Percentiles rank a stretch among this genome's conserved stretches.
These are phyloP conservation scores for Erodium trifolium DNA, from an alignment of 441 rosid genomes.

Conservation along the genomic window DNA sequence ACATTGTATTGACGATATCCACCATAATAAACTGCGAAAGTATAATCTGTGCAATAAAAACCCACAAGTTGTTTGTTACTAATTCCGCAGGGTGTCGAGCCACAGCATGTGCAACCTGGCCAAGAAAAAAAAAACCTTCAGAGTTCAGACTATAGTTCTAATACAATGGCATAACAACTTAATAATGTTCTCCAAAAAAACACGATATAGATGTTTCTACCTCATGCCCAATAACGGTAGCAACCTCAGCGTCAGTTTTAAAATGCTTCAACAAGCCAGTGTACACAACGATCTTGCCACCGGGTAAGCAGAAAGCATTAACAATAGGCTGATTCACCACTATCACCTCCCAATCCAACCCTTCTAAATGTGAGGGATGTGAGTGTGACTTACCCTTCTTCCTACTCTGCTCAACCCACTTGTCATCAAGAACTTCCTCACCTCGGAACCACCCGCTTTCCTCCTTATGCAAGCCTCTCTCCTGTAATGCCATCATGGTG, in stretches of 20 bases:
- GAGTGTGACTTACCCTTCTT: slow-evolving; percentile 41
- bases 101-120: slow-evolving; percentile 84
- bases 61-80: slow-evolving; percentile 71
- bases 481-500: slow-evolving; percentile 36
- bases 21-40: slow-evolving; percentile 72
- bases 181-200: neutral
- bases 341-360: slow-evolving; percentile 83
- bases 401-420: slow-evolving; percentile 67
- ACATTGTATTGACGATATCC: slow-evolving; percentile 70
- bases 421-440: slow-evolving; percentile 83
- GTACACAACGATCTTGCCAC: slow-evolving; percentile 83
- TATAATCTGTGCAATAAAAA: slow-evolving; percentile 56
- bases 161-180: neutral
- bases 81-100: slow-evolving; percentile 77
- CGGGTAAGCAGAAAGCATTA: slow-evolving; percentile 80
- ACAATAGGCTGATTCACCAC: slow-evolving; percentile 70
- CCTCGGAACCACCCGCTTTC: slow-evolving; percentile 14
- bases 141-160: neutral
- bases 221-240: slow-evolving; percentile 83
- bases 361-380: slow-evolving; percentile 58
- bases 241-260: slow-evolving; percentile 75
- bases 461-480: slow-evolving; percentile 39
- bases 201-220: slow-evolving; percentile 23
- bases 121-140: slow-evolving; percentile 12
- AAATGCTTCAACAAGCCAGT: slow-evolving; percentile 78